A percentile compares a stretch with the other conserved stretches of the same genome.
Evolutionary conservation across 2,329 filamentous ascomycete genomes (phyloP).

Genomic region (Pseudopithomyces chartarum): DNA sequence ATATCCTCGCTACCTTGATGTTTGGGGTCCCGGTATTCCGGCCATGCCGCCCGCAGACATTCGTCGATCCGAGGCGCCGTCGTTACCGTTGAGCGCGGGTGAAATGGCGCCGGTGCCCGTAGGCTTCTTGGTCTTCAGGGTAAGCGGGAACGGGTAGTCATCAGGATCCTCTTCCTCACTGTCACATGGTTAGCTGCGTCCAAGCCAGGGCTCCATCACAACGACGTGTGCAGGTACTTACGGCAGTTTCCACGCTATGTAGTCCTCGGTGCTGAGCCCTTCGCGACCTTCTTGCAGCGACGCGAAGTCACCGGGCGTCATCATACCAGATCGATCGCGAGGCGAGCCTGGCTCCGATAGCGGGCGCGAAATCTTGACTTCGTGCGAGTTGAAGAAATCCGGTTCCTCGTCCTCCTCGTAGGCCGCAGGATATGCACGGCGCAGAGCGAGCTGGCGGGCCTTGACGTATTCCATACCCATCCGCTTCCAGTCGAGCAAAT

Average conservation of each 20-base stretch:
- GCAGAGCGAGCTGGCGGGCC: conserved; percentile 87
- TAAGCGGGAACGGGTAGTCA: conserved; percentile 73
- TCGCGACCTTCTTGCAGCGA: conserved; percentile 94
- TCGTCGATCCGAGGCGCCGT: conserved; percentile 3
- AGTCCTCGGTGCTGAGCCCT: conserved; percentile 93
- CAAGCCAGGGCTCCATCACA: neutral
- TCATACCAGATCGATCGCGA: conserved; percentile 90
- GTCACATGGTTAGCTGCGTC: conserved; percentile 34
- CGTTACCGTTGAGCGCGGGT: conserved; percentile 40
- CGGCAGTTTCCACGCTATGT: conserved; percentile 97
- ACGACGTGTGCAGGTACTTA: conserved; percentile 61
- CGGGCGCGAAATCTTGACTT: conserved; percentile 93
- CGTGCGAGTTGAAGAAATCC: conserved; percentile 88
- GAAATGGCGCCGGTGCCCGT: conserved; percentile 37
- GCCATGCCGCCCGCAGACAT: neutral
- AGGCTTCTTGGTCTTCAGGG: conserved; percentile 58
- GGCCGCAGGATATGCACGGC: conserved; percentile 87
- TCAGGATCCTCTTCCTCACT: conserved; percentile 94
- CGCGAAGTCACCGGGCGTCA: conserved; percentile 98
- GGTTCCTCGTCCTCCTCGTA: conserved; percentile 80
- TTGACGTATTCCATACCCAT: conserved; percentile 99
- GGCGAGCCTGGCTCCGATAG: conserved; percentile 94
- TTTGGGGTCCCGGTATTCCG: neutral
- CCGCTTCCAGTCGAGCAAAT: conserved; percentile 96
- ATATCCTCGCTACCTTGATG: neutral